phyloP scores from a whole-genome alignment of 2,329 filamentous ascomycete species.

The Xylariaceae sp. region DNA sequence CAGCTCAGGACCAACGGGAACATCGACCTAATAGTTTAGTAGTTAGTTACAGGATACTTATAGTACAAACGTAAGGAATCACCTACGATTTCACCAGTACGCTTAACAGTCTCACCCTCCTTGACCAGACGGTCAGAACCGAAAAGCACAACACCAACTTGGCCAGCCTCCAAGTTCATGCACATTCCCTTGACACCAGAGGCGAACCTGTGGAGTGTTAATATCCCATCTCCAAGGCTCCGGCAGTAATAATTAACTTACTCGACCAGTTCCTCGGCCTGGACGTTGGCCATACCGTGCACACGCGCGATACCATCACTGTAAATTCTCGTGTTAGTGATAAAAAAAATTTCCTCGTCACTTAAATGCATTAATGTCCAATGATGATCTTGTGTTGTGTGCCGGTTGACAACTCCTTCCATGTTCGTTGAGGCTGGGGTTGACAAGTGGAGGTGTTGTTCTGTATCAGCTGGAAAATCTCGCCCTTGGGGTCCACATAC shows the following conservation, averaged over 20 bases:
- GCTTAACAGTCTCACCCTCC: constrained; percentile 99
- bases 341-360: constrained; percentile 23
- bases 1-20: constrained; percentile 89
- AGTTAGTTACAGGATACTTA: background rate
- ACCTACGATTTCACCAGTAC: constrained; percentile 98
- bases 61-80: background rate
- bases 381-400: background rate
- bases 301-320: constrained; percentile 99
- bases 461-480: constrained; percentile 36
- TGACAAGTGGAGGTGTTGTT: constrained; percentile 19
- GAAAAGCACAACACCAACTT: constrained; percentile 99
- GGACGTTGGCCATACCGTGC: constrained; percentile 99
- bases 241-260: constrained; percentile 60
- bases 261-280: constrained; percentile 99
- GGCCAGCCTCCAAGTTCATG: constrained; percentile 99
- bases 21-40: constrained; percentile 75
- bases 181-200: constrained; percentile 99
- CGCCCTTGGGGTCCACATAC: constrained; percentile 65
- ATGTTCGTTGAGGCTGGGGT: constrained; percentile 11
- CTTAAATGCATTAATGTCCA: constrained; percentile 9
- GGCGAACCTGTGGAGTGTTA: constrained; percentile 74
- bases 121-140: constrained; percentile 99
- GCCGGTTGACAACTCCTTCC: constrained; percentile 1
- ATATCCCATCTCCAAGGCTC: constrained; percentile 25
- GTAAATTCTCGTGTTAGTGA: constrained; percentile 39